Percentiles rank a stretch among this genome's conserved stretches.
phyloP scores from a whole-genome alignment of 805 yeast species.

The Cyberlindnera veronae region DNA sequence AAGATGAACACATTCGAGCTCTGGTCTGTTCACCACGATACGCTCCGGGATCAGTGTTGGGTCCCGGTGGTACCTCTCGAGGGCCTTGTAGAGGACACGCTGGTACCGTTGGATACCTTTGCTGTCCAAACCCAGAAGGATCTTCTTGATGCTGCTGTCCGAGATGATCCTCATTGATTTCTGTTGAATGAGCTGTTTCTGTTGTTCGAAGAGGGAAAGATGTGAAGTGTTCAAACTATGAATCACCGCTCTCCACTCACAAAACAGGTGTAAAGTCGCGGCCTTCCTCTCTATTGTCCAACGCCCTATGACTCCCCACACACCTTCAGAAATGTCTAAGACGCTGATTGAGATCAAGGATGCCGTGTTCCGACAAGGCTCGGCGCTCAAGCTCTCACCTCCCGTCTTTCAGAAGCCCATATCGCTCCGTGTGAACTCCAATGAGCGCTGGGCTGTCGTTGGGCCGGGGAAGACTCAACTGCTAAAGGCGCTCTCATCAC shows the following conservation, averaged over 20 bases:
- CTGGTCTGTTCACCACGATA: constrained; percentile 40
- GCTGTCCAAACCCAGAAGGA: neutral
- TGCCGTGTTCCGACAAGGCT: constrained; percentile 17
- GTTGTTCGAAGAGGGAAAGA: too few relatives aligned
- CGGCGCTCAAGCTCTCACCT: constrained; percentile 9
- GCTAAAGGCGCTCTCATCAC: constrained; percentile 54
- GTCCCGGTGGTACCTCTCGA: constrained; percentile 39
- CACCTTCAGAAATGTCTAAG: too few relatives aligned
- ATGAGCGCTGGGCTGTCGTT: constrained; percentile 51
- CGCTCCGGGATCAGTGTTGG: constrained; percentile 52
- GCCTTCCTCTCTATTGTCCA: too few relatives aligned
- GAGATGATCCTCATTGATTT: neutral
- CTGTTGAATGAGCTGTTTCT: too few relatives aligned
- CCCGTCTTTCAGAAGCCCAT: constrained; percentile 40
- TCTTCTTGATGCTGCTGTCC: neutral
- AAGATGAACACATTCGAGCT: constrained; percentile 42
- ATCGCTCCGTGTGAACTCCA: constrained; percentile 34
- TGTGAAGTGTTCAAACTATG: too few relatives aligned
- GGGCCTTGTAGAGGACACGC: constrained; percentile 33
- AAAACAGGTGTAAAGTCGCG: too few relatives aligned
- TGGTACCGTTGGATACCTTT: constrained; percentile 34
- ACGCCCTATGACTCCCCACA: too few relatives aligned
- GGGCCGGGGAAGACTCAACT: constrained; percentile 56
- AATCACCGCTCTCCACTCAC: too few relatives aligned
- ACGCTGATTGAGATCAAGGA: constrained; percentile 17